A percentile compares a stretch with the other conserved stretches of the same genome.
Evolutionary conservation across 192 early-diverging fungal genomes (phyloP).

Genomic region (Paraglomus brasilianum): DNA sequence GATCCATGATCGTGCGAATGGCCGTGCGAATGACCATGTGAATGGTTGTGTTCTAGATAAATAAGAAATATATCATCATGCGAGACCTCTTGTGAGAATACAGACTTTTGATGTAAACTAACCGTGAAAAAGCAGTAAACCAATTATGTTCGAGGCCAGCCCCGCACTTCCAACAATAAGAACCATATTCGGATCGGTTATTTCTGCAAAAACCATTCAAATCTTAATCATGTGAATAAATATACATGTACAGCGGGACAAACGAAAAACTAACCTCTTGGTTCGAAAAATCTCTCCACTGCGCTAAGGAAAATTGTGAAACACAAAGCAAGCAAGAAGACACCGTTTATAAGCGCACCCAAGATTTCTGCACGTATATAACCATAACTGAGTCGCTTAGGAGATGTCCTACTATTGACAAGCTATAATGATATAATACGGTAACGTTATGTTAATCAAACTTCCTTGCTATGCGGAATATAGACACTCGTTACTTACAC

Average conservation of each 20-base stretch:
- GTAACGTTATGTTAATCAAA: not conserved
- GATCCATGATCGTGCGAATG: slow-evolving; percentile 31
- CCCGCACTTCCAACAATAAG: slow-evolving; percentile 78
- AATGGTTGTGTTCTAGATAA: slow-evolving; percentile 50
- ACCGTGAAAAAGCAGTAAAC: slow-evolving; percentile 80
- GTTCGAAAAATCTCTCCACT: slow-evolving; percentile 75
- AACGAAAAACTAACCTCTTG: slow-evolving; percentile 54
- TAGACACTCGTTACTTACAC: slow-evolving; percentile 37
- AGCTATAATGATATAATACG: slow-evolving; percentile 39
- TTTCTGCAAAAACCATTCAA: slow-evolving; percentile 58
- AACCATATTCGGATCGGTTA: slow-evolving; percentile 72
- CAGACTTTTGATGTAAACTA: slow-evolving; percentile 10
- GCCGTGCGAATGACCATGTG: slow-evolving; percentile 54
- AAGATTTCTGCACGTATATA: slow-evolving; percentile 91
- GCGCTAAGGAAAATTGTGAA: slow-evolving; percentile 87
- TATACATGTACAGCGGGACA: slow-evolving; percentile 76
- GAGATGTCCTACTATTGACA: slow-evolving; percentile 57
- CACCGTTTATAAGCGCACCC: slow-evolving; percentile 90
- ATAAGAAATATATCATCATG: not conserved
- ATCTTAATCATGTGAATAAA: slow-evolving; percentile 73
- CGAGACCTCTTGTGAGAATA: not conserved
- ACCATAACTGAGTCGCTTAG: slow-evolving; percentile 78
- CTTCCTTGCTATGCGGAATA: not conserved
- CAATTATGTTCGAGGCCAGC: slow-evolving; percentile 74
- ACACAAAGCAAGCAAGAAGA: slow-evolving; percentile 87